Evolutionary conservation across 148 eudicot species (phyloP).

Genomic region (Heliosperma pusillum): DNA sequence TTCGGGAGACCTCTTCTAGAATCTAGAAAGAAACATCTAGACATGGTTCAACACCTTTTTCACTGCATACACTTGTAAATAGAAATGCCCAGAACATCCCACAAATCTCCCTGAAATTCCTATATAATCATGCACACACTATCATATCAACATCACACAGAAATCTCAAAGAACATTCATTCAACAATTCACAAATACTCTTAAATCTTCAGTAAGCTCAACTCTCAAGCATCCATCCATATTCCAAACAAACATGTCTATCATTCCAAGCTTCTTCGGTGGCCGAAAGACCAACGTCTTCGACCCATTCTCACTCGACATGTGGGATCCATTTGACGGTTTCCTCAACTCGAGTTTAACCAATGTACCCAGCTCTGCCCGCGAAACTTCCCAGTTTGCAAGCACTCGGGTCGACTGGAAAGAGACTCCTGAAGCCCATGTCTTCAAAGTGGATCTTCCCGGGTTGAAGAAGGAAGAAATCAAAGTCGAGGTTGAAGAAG

Average conservation of each 20-base stretch:
- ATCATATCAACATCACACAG: slow-evolving; percentile 4
- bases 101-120: slow-evolving; percentile 7
- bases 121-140: slow-evolving; percentile 15
- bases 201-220: background rate
- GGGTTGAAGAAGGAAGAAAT: slow-evolving; percentile 53
- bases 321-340: slow-evolving; percentile 32
- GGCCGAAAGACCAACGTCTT: slow-evolving; percentile 32
- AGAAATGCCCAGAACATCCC: slow-evolving; percentile 15
- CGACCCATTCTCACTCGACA: slow-evolving; percentile 37
- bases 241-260: slow-evolving; percentile 17
- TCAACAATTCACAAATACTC: background rate
- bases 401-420: slow-evolving; percentile 43
- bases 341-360: slow-evolving; percentile 22
- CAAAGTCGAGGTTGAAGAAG: slow-evolving; percentile 49
- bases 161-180: background rate
- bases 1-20: background rate
- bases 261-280: slow-evolving; percentile 35
- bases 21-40: background rate
- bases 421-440: slow-evolving; percentile 43
- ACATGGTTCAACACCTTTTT: background rate
- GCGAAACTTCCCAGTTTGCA: slow-evolving; percentile 38
- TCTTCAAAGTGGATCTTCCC: slow-evolving; percentile 49
- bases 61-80: background rate
- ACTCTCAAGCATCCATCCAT: background rate
- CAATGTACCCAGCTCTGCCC: slow-evolving; percentile 24